Percentiles rank a stretch among this genome's conserved stretches.
These are phyloP conservation scores for Alternaria brassicae DNA, from an alignment of 2,329 filamentous ascomycete species.

Conservation along the genomic window DNA sequence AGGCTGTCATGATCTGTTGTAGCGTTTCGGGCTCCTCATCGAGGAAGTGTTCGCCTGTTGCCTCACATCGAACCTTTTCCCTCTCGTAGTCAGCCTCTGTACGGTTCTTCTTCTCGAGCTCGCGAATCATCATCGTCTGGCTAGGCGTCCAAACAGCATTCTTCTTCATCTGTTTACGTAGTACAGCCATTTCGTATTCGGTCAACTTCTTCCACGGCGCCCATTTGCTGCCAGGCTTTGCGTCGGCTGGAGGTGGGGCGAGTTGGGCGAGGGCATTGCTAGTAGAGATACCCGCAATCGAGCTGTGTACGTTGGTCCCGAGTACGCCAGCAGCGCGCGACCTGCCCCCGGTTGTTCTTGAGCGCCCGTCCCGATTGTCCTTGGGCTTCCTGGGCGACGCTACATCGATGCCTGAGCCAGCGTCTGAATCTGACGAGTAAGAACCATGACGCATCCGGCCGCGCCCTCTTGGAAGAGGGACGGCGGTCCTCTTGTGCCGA, in stretches of 20 bases:
- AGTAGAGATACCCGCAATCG: conserved; percentile 65
- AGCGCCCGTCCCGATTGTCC: conserved; percentile 46
- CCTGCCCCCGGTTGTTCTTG: conserved; percentile 49
- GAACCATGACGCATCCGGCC: conserved; percentile 20
- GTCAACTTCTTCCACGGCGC: conserved; percentile 70
- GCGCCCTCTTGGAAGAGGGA: conserved; percentile 23
- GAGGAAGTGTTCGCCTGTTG: conserved; percentile 69
- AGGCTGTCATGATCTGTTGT: conserved; percentile 30
- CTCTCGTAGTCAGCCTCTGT: conserved; percentile 56
- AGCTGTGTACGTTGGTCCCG: conserved; percentile 62
- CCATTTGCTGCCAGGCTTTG: conserved; percentile 65
- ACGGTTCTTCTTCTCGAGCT: conserved; percentile 74
- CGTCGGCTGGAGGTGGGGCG: conserved; percentile 66
- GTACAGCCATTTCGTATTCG: conserved; percentile 72
- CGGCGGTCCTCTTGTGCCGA: conserved; percentile 28
- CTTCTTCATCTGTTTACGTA: conserved; percentile 90
- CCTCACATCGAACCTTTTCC: conserved; percentile 65
- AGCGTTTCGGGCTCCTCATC: conserved; percentile 57
- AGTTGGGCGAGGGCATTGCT: conserved; percentile 67
- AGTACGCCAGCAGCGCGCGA: conserved; percentile 53
- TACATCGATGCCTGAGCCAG: conserved; percentile 28
- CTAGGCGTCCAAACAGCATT: conserved; percentile 85
- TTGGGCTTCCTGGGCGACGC: conserved; percentile 34
- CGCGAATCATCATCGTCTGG: conserved; percentile 83
- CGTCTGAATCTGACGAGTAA: conserved; percentile 29